phyloP scores from a whole-genome alignment of 2,329 filamentous ascomycete species.

The Botryotinia globosa region DNA sequence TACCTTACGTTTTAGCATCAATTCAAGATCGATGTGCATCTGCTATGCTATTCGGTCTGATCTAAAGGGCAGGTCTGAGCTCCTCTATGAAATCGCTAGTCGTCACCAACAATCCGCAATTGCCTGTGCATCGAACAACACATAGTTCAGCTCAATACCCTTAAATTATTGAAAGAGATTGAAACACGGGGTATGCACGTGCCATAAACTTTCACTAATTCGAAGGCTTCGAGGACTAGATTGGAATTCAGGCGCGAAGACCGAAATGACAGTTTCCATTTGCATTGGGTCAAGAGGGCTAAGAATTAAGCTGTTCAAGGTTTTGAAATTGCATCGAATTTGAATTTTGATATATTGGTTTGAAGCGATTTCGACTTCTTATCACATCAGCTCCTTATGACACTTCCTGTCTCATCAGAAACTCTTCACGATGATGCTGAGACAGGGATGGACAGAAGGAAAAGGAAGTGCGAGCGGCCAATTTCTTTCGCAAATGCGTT shows the following conservation, averaged over 20 bases:
- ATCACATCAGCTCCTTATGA: not conserved
- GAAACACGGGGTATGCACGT: conserved; percentile 20
- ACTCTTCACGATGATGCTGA: not conserved
- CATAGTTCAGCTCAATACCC: conserved; percentile 16
- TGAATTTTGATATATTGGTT: not conserved
- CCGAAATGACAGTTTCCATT: not conserved
- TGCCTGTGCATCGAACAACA: conserved; percentile 18
- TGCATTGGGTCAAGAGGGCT: not conserved
- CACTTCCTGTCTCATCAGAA: not conserved
- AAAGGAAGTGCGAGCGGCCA: not conserved
- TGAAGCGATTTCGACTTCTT: not conserved
- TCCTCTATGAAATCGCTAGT: not conserved
- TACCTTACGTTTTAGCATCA: not conserved
- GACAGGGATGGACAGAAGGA: not conserved
- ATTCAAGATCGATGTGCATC: not conserved
- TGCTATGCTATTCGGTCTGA: conserved; percentile 14
- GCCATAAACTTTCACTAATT: not conserved
- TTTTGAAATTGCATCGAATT: not conserved
- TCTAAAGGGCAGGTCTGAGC: conserved; percentile 12
- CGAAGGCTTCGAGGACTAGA: not conserved
- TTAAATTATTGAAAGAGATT: conserved; percentile 5
- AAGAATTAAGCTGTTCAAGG: not conserved
- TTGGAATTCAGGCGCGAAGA: not conserved
- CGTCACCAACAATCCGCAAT: conserved; percentile 11
- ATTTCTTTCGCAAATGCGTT: not conserved